These are phyloP conservation scores for Neonectria magnoliae DNA, from an alignment of 2,329 filamentous ascomycete genomes.

Conservation along the genomic window DNA sequence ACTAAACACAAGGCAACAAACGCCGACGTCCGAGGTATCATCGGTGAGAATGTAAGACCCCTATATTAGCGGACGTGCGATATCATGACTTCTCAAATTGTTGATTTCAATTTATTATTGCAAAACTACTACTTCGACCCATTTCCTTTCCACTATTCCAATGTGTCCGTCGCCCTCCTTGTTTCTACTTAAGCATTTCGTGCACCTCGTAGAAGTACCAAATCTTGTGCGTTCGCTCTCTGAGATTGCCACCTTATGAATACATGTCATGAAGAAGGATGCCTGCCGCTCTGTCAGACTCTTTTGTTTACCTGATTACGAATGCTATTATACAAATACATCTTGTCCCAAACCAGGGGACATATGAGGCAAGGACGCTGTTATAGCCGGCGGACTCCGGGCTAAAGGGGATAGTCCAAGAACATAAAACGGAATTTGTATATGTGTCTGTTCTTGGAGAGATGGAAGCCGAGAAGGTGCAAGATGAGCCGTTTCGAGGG, in stretches of 20 bases:
- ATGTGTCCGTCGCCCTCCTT: neutral
- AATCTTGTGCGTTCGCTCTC: constrained; percentile 13
- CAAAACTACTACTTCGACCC: constrained; percentile 14
- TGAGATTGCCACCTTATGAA: constrained; percentile 17
- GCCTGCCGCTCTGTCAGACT: constrained; percentile 16
- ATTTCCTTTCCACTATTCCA: constrained; percentile 4
- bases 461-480: neutral
- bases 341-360: neutral
- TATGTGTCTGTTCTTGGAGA: neutral
- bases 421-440: neutral
- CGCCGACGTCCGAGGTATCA: too few species aligned
- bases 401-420: neutral
- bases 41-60: too few species aligned
- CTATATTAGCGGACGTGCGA: too few species aligned
- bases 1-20: too few species aligned
- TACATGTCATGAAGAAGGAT: constrained; percentile 19
- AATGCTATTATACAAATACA: neutral
- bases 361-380: neutral
- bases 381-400: neutral
- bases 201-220: constrained; percentile 12
- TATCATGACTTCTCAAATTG: too few species aligned
- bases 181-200: constrained; percentile 20
- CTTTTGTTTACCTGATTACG: neutral
- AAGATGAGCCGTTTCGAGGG: too few species aligned
- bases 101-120: neutral